Evolutionary conservation across 768 basidiomycete genomes (phyloP).

Genomic region (Pleurotus ostreatus): DNA sequence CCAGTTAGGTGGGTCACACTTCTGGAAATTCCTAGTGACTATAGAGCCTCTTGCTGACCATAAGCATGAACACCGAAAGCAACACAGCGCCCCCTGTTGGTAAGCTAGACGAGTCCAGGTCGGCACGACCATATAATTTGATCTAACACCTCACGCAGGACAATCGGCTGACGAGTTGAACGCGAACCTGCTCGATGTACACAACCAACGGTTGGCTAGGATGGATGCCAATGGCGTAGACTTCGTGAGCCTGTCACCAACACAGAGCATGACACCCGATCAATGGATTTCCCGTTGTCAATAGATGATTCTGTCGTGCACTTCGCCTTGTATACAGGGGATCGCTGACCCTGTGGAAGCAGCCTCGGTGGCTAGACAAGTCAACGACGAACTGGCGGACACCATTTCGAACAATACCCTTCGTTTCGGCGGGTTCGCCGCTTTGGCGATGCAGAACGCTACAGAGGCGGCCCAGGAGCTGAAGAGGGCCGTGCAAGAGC

Average conservation of each 20-base stretch:
- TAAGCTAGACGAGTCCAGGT: slow-evolving; percentile 16
- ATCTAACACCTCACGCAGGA: slow-evolving; percentile 14
- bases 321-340: slow-evolving; percentile 34
- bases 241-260: slow-evolving; percentile 21
- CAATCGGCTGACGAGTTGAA: slow-evolving; percentile 25
- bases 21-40: background rate
- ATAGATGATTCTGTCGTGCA: slow-evolving; percentile 38
- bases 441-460: slow-evolving; percentile 43
- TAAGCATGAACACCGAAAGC: background rate
- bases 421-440: slow-evolving; percentile 38
- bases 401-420: slow-evolving; percentile 33
- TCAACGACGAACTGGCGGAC: slow-evolving; percentile 33
- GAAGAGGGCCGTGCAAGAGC: slow-evolving; percentile 32
- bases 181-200: slow-evolving; percentile 33
- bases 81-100: slow-evolving; percentile 24
- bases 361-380: slow-evolving; percentile 26
- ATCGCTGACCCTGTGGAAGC: slow-evolving; percentile 29
- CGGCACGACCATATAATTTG: too few relatives aligned
- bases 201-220: slow-evolving; percentile 28
- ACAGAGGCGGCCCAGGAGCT: slow-evolving; percentile 34
- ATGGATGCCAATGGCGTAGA: slow-evolving; percentile 36
- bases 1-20: slow-evolving; percentile 21
- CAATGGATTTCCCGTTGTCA: too few relatives aligned
- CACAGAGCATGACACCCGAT: background rate
- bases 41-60: background rate